Conservation (phyloP, 2,329 filamentous ascomycete species). For the Botrytis sinoallii region DNA sequence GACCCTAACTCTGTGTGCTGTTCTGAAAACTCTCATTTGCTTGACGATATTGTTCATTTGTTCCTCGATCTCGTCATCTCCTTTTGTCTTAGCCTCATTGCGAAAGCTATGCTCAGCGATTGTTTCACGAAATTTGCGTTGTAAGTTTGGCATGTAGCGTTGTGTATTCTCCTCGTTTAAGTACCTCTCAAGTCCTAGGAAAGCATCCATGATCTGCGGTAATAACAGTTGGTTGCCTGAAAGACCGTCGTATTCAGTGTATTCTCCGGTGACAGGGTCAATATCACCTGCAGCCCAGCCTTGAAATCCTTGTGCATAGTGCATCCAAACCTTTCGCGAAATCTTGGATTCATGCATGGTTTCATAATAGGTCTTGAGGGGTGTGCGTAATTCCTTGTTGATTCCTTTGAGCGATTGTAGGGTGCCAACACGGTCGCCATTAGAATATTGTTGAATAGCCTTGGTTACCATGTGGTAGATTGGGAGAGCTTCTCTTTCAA, state of each 20-base stretch:
- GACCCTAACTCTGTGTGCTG: constrained; percentile 35
- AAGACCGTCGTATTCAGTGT: constrained; percentile 38
- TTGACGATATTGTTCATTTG: constrained; percentile 37
- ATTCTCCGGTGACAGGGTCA: constrained; percentile 28
- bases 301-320: constrained; percentile 39
- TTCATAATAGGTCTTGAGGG: constrained; percentile 36
- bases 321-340: constrained; percentile 36
- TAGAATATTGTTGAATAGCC: constrained; percentile 12
- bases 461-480: constrained; percentile 16
- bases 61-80: constrained; percentile 28
- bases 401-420: constrained; percentile 11
- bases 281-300: constrained; percentile 39
- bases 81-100: constrained; percentile 16
- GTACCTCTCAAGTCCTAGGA: constrained; percentile 39
- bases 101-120: constrained; percentile 13
- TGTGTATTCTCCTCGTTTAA: constrained; percentile 27
- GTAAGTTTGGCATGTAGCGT: constrained; percentile 12
- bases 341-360: constrained; percentile 34
- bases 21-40: constrained; percentile 38
- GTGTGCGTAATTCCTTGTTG: constrained; percentile 26
- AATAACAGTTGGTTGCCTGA: constrained; percentile 40
- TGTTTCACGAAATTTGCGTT: constrained; percentile 13
- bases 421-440: constrained; percentile 8
- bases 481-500: constrained; percentile 29
- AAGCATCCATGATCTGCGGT: constrained; percentile 40